These are phyloP conservation scores for Daedaleopsis sinensis DNA, from an alignment of 768 basidiomycete genomes.

Conservation along the genomic window DNA sequence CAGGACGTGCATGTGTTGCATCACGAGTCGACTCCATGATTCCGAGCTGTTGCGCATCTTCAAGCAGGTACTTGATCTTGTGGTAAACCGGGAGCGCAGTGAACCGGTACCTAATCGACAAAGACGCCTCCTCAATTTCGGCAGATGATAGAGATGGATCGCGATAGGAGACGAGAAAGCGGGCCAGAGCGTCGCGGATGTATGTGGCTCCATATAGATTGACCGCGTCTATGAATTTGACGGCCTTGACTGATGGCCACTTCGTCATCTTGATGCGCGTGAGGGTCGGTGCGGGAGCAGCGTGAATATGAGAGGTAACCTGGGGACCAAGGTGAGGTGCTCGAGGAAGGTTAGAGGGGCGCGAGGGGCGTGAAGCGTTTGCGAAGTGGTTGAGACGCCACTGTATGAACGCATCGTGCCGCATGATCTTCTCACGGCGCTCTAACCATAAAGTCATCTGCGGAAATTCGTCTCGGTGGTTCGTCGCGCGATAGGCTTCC, in stretches of 20 bases:
- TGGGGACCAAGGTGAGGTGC: too few species aligned
- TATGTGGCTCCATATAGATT: too few species aligned
- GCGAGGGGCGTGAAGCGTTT: too few species aligned
- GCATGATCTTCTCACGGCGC: conserved; percentile 16
- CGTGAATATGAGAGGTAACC: too few species aligned
- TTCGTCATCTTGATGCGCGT: neutral
- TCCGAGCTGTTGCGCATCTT: conserved; percentile 1
- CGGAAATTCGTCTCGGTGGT: conserved; percentile 17
- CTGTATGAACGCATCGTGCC: conserved; percentile 7
- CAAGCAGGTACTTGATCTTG: conserved; percentile 9
- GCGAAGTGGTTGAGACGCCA: conserved; percentile 2
- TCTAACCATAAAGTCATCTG: conserved; percentile 23
- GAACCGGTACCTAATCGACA: neutral
- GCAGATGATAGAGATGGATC: neutral
- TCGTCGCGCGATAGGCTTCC: conserved; percentile 24
- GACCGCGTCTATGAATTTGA: neutral
- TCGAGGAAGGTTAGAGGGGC: too few species aligned
- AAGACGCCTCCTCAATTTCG: neutral
- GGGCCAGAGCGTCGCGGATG: conserved; percentile 13
- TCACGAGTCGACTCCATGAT: neutral
- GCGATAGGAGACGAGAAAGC: neutral
- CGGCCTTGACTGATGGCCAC: neutral
- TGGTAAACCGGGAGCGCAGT: conserved; percentile 9
- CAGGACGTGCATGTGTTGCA: conserved; percentile 11
- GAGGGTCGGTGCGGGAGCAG: too few species aligned